Evolutionary conservation across 2,329 filamentous ascomycete genomes (phyloP).

Genomic region (Botrytis elliptica): DNA sequence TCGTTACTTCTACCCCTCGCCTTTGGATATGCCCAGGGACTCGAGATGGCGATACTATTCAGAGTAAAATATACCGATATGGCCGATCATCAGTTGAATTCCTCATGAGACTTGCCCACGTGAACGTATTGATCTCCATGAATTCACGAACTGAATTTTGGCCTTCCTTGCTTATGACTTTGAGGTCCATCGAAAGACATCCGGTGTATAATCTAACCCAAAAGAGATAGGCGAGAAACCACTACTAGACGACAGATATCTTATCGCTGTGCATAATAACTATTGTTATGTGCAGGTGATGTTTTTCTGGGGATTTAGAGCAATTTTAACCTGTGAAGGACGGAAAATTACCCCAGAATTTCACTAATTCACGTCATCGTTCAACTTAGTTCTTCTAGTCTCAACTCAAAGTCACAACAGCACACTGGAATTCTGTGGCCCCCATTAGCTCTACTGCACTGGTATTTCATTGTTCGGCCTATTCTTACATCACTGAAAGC

Average conservation of each 20-base stretch:
- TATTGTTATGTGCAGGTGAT: not conserved
- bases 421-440: not conserved
- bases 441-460: not conserved
- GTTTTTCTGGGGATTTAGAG: not conserved
- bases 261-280: not conserved
- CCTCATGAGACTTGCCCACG: not conserved
- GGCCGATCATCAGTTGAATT: not conserved
- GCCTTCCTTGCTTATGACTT: not conserved
- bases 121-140: not conserved
- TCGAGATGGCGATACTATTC: not conserved
- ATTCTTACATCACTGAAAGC: not conserved
- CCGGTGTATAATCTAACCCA: not conserved
- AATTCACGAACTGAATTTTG: not conserved
- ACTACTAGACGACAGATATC: not conserved
- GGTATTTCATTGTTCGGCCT: not conserved
- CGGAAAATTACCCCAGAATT: not conserved
- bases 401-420: not conserved
- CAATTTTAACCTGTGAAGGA: too few relatives aligned
- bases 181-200: not conserved
- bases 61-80: not conserved
- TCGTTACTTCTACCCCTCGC: not conserved
- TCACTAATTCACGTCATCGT: not conserved
- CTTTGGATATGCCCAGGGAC: conserved; percentile 2
- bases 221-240: not conserved
- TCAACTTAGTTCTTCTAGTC: not conserved